Conservation (phyloP, 306 rosid species). For the Quercus robur region DNA sequence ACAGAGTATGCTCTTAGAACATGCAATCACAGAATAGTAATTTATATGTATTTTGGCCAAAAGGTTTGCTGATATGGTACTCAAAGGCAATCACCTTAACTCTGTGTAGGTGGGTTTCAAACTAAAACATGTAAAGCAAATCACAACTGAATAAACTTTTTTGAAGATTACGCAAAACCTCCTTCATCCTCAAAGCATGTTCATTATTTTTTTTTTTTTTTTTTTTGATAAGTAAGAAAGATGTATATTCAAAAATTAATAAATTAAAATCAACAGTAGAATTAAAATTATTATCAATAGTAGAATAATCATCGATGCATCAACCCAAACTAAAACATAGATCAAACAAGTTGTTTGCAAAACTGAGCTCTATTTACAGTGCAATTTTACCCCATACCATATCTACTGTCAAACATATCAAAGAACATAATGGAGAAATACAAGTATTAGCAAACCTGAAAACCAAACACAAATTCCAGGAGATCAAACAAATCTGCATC, state of each 20-base stretch:
- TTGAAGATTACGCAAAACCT: neutral
- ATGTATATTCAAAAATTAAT: too few species aligned
- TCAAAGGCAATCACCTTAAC: neutral
- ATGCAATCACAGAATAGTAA: neutral
- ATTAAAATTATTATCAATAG: neutral
- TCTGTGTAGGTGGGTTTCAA: neutral
- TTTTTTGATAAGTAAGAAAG: too few species aligned
- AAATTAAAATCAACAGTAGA: neutral
- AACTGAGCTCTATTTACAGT: neutral
- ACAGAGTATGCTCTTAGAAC: neutral
- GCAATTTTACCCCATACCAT: neutral
- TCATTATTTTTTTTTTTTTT: neutral
- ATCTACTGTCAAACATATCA: conserved; percentile 20
- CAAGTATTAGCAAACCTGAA: conserved; percentile 65
- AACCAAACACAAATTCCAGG: conserved; percentile 83
- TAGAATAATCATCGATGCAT: neutral
- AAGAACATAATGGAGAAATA: neutral
- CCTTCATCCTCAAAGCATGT: neutral
- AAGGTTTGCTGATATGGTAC: neutral
- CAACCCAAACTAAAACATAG: neutral
- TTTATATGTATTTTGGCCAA: neutral
- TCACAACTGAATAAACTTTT: neutral
- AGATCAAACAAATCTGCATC: conserved; percentile 92
- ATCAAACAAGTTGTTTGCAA: neutral
- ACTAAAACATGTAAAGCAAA: neutral